A percentile compares a stretch with the other conserved stretches of the same genome.
These are phyloP conservation scores for Dioscorea cayenensis DNA, from an alignment of 116 monocot species.

Conservation along the genomic window DNA sequence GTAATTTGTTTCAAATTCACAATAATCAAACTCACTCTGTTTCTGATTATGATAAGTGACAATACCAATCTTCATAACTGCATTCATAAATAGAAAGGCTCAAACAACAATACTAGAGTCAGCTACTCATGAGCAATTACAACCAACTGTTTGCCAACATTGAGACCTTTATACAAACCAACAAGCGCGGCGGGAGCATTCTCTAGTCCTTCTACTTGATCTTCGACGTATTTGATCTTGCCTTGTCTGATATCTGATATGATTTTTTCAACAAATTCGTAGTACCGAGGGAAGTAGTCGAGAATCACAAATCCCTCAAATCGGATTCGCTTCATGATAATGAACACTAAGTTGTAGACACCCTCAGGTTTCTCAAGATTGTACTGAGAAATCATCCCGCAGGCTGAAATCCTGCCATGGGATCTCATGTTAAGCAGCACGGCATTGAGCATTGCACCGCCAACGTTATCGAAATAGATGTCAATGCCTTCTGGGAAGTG, in stretches of 20 bases:
- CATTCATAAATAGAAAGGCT: no score
- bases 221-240: conserved; percentile 32
- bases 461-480: conserved; percentile 44
- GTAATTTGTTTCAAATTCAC: no score
- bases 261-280: conserved; percentile 11
- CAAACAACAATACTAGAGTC: no score
- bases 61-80: no score
- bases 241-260: conserved; percentile 16
- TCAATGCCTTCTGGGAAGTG: conserved; percentile 43
- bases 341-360: conserved; percentile 14
- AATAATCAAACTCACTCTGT: no score
- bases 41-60: no score
- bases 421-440: conserved; percentile 38
- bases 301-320: conserved; percentile 26
- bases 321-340: conserved; percentile 14
- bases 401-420: conserved; percentile 25
- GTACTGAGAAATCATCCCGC: conserved; percentile 47
- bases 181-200: conserved; percentile 22
- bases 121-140: conserved; percentile 10
- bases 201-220: conserved; percentile 28
- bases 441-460: conserved; percentile 37
- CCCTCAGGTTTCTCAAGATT: conserved; percentile 25
- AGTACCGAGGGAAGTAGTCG: conserved; percentile 12
- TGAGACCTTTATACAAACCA: conserved; percentile 22
- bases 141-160: conserved; percentile 38